phyloP scores from a whole-genome alignment of 2,329 filamentous ascomycete genomes.

The Aspergillus awamori region DNA sequence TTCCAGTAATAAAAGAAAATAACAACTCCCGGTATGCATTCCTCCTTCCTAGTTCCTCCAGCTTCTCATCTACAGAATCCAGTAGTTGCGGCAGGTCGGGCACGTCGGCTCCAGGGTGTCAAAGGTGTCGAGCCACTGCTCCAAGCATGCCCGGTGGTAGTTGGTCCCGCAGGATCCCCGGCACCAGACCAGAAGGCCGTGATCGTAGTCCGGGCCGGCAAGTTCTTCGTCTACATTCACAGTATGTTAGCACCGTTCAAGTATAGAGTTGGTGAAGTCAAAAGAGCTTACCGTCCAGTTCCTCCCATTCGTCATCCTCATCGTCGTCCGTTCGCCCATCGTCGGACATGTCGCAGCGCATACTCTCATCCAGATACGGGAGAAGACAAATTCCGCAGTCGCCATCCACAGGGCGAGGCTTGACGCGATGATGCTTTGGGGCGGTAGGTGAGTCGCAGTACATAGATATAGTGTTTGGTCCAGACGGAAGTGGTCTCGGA shows the following conservation, averaged over 20 bases:
- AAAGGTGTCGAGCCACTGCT: conserved; percentile 14
- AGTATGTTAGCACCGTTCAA: too few species aligned
- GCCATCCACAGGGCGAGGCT: conserved; percentile 11
- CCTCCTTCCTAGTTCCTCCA: not conserved
- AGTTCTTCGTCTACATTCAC: not conserved
- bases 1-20: not conserved
- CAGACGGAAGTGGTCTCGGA: not conserved
- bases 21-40: not conserved
- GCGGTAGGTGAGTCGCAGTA: too few species aligned
- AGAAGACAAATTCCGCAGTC: conserved; percentile 16
- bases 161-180: conserved; percentile 20
- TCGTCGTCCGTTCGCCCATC: not conserved
- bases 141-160: conserved; percentile 21
- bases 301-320: not conserved
- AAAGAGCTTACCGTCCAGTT: not conserved
- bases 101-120: conserved; percentile 12
- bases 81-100: conserved; percentile 19
- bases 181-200: conserved; percentile 18
- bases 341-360: not conserved
- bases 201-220: not conserved
- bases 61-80: conserved; percentile 2
- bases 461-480: not conserved
- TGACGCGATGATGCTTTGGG: not conserved
- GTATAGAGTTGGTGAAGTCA: too few species aligned
- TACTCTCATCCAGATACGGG: not conserved